Evolutionary conservation across 495 filamentous ascomycete genomes (phyloP).

Genomic region (Darksidea phi): DNA sequence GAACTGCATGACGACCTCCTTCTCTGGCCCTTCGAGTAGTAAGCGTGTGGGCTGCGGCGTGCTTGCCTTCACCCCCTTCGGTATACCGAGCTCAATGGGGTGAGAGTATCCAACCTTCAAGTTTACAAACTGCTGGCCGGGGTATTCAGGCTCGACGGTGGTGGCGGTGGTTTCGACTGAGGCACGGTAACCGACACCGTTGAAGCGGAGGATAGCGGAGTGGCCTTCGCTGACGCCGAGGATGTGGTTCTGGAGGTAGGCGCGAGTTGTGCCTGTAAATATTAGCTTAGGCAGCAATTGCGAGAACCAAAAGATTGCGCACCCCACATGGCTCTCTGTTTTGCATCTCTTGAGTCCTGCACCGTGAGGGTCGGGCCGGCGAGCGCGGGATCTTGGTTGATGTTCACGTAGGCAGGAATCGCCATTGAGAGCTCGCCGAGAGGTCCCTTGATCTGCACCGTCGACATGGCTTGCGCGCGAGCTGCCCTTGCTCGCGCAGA

Average conservation of each 20-base stretch:
- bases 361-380: constrained; percentile 66
- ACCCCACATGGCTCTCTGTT: constrained; percentile 99
- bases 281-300: constrained; percentile 16
- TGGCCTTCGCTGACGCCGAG: constrained; percentile 95
- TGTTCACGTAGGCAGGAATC: constrained; percentile 69
- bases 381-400: constrained; percentile 60
- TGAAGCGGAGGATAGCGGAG: constrained; percentile 83
- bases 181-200: constrained; percentile 96
- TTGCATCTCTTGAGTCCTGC: constrained; percentile 58
- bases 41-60: constrained; percentile 93
- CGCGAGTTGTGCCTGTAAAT: constrained; percentile 75
- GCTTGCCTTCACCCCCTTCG: constrained; percentile 78
- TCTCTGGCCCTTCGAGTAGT: constrained; percentile 81
- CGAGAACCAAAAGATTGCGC: constrained; percentile 38
- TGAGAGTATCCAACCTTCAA: constrained; percentile 96
- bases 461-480: constrained; percentile 55
- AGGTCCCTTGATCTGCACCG: constrained; percentile 70
- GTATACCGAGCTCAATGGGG: constrained; percentile 83
- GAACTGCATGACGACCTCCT: constrained; percentile 81
- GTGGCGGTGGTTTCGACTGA: constrained; percentile 73
- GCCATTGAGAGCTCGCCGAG: constrained; percentile 70
- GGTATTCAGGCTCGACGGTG: constrained; percentile 64
- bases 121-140: constrained; percentile 80
- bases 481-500: constrained; percentile 48
- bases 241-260: constrained; percentile 85